Percentiles rank a stretch among this genome's conserved stretches.
Conservation (phyloP, 129 eudicot genomes). For the Flaveria bidentis region DNA sequence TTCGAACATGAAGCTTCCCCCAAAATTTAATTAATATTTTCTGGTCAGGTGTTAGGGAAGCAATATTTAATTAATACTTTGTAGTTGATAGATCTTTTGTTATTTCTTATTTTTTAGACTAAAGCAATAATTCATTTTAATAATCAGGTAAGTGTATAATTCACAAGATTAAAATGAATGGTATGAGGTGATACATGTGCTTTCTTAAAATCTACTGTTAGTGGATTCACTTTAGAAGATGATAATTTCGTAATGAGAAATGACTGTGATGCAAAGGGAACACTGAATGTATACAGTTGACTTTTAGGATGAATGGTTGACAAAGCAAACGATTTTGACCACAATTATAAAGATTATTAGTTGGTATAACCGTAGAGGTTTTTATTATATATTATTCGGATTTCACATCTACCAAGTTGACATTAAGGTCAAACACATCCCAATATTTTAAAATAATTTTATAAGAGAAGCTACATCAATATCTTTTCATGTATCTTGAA, state of each 20-base stretch:
- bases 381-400: background rate
- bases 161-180: background rate
- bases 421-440: background rate
- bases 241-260: background rate
- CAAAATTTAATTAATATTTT: background rate
- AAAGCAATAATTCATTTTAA: background rate
- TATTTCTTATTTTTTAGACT: background rate
- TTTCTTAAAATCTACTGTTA: conserved; percentile 33
- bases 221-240: conserved; percentile 16
- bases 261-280: background rate
- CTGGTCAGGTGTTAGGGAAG: conserved; percentile 24
- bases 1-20: conserved; percentile 17
- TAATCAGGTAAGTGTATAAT: background rate
- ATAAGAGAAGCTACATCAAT: too few relatives aligned
- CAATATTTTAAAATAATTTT: background rate
- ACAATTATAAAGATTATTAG: background rate
- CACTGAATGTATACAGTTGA: conserved; percentile 26
- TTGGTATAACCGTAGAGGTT: conserved; percentile 12
- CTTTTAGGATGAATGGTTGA: conserved; percentile 30
- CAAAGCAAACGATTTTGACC: conserved; percentile 27
- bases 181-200: background rate
- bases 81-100: background rate
- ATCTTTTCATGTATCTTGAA: too few relatives aligned
- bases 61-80: background rate
- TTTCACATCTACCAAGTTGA: conserved; percentile 19